Percentiles rank a stretch among this genome's conserved stretches.
Conservation (phyloP, 257 asterid species). For the Solanum clarkiae region DNA sequence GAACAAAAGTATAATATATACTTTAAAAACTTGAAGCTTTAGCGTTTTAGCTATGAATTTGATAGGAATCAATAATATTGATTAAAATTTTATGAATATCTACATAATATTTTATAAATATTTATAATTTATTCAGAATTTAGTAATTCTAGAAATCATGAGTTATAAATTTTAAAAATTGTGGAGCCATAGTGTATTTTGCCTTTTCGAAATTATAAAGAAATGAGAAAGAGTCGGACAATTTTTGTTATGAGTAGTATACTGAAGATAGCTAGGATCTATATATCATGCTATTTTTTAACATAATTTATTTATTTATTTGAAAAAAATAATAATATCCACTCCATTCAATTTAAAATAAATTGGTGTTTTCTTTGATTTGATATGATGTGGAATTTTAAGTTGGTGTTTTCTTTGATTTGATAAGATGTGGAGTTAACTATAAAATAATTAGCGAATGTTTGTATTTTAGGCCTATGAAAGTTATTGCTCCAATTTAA, state of each 20-base stretch:
- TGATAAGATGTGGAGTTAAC: background rate
- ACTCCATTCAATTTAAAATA: background rate
- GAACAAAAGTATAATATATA: background rate
- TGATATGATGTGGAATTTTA: no score
- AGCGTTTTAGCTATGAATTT: background rate
- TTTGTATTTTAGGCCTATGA: background rate
- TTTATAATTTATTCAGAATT: no score
- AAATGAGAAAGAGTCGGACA: background rate
- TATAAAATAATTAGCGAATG: background rate
- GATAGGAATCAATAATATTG: background rate
- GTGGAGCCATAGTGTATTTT: background rate
- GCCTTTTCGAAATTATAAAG: background rate
- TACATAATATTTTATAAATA: no score
- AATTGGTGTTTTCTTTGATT: no score
- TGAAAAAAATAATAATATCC: background rate
- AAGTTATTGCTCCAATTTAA: background rate
- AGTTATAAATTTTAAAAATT: background rate
- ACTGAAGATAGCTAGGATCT: background rate
- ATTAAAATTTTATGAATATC: no score
- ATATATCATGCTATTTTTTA: background rate
- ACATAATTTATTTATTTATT: background rate
- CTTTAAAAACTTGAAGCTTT: background rate
- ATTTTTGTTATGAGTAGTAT: background rate
- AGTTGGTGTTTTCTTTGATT: no score
- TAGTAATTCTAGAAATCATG: background rate